Conservation (phyloP, 2,329 filamentous ascomycete genomes). For the Claviceps sp. region DNA sequence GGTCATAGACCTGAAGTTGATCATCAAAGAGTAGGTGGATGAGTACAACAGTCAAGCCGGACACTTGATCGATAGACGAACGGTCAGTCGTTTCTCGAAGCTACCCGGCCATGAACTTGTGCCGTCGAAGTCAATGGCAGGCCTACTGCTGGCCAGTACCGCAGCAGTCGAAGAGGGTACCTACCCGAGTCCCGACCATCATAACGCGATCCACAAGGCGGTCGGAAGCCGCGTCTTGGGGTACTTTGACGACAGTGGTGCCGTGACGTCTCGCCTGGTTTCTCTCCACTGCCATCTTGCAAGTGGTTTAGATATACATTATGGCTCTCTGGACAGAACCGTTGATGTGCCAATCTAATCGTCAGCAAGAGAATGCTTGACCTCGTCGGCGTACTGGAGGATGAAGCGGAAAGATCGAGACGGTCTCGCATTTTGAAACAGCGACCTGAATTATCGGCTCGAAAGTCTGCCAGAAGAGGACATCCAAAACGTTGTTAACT, state of each 20-base stretch:
- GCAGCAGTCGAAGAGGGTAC: constrained; percentile 48
- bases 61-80: constrained; percentile 55
- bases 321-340: constrained; percentile 65
- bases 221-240: constrained; percentile 85
- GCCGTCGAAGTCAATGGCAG: constrained; percentile 72
- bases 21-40: constrained; percentile 56
- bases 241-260: constrained; percentile 94
- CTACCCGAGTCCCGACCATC: constrained; percentile 41
- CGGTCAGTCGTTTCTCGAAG: constrained; percentile 68
- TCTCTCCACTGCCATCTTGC: constrained; percentile 89
- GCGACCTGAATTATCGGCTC: constrained; percentile 88
- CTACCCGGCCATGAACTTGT: constrained; percentile 67
- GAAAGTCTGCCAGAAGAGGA: constrained; percentile 82
- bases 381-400: constrained; percentile 54
- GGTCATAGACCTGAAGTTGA: constrained; percentile 69
- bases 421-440: constrained; percentile 92
- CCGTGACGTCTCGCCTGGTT: constrained; percentile 65
- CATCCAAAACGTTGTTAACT: constrained; percentile 59
- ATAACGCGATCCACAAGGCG: constrained; percentile 69
- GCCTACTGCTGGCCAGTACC: constrained; percentile 72
- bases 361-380: constrained; percentile 63
- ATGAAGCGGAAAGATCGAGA: constrained; percentile 58
- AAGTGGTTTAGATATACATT: constrained; percentile 55
- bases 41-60: constrained; percentile 48
- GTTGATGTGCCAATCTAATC: constrained; percentile 82